These are phyloP conservation scores for Polytolypa hystricis DNA, from an alignment of 2,329 filamentous ascomycete genomes.

Conservation along the genomic window DNA sequence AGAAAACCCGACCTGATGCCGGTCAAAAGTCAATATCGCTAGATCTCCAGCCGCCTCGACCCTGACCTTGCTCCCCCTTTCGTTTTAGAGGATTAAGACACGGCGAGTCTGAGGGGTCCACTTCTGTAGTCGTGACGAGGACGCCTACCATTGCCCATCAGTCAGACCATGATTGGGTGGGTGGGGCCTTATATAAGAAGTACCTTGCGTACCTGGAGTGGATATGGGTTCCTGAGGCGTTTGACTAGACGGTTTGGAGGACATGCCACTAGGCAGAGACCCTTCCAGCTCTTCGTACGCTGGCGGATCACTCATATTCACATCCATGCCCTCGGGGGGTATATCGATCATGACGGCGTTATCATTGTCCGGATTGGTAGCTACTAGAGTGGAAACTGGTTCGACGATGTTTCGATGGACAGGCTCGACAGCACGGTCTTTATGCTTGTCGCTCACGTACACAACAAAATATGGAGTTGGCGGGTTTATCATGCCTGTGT, in stretches of 20 bases:
- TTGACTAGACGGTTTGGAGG: background rate
- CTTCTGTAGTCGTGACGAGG: conserved; percentile 8
- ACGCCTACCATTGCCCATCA: conserved; percentile 21
- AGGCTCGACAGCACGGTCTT: conserved; percentile 47
- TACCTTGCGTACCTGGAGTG: background rate
- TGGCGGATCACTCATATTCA: conserved; percentile 2
- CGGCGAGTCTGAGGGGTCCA: conserved; percentile 9
- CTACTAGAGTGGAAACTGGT: background rate
- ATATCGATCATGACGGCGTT: background rate
- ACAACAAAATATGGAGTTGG: conserved; percentile 77
- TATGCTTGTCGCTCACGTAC: conserved; percentile 61
- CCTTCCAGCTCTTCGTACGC: conserved; percentile 6
- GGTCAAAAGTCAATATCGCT: no score
- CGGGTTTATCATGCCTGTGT: conserved; percentile 47
- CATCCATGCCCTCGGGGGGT: background rate
- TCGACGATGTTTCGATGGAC: conserved; percentile 38
- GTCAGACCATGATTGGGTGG: conserved; percentile 20
- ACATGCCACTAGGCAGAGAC: no score
- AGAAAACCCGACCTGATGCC: no score
- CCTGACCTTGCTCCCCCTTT: conserved; percentile 17
- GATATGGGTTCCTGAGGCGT: background rate
- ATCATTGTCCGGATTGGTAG: background rate
- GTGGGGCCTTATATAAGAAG: background rate
- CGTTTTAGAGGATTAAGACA: conserved; percentile 25
- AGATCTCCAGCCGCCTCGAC: no score